Evolutionary conservation across 352 stramenopile genomes (phyloP).

Genomic region (Pythium monospermum): DNA sequence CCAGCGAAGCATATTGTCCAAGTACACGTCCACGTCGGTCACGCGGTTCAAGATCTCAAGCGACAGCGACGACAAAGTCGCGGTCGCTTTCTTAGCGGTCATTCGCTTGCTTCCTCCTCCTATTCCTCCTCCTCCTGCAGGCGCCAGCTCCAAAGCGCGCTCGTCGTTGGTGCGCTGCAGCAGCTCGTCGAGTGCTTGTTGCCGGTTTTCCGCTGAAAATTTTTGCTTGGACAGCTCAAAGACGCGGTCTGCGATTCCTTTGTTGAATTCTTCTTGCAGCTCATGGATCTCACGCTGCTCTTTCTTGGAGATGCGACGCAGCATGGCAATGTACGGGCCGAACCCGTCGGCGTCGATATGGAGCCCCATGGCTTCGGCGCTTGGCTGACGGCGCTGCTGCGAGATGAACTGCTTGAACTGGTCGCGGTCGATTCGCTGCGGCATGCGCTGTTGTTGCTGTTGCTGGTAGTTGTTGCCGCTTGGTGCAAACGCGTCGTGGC

Average conservation of each 20-base stretch:
- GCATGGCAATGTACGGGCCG: constrained; percentile 70
- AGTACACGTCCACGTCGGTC: constrained; percentile 76
- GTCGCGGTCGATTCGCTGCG: constrained; percentile 50
- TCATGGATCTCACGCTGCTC: constrained; percentile 80
- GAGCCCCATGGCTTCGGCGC: constrained; percentile 58
- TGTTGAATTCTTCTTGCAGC: constrained; percentile 77
- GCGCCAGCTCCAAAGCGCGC: constrained; percentile 4
- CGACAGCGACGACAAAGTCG: constrained; percentile 57
- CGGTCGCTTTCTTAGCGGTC: constrained; percentile 1
- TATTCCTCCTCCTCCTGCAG: constrained; percentile 7
- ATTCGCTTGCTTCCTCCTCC: background rate
- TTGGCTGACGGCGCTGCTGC: constrained; percentile 61
- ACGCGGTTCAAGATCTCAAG: constrained; percentile 78
- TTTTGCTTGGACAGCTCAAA: constrained; percentile 84
- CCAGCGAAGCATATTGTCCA: constrained; percentile 72
- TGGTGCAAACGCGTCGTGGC: constrained; percentile 50
- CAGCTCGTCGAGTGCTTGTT: constrained; percentile 62
- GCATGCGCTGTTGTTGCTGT: constrained; percentile 16
- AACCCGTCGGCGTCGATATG: constrained; percentile 60
- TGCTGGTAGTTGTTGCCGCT: background rate
- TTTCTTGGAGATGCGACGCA: constrained; percentile 65
- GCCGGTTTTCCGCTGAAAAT: constrained; percentile 76
- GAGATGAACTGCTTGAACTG: constrained; percentile 73
- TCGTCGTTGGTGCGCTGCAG: constrained; percentile 32
- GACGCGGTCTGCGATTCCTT: constrained; percentile 66